Evolutionary conservation across 2,329 filamentous ascomycete species (phyloP), one percentile per base, ranked within the genome.

Genomic region (Monilinia fructicola): DNA sequence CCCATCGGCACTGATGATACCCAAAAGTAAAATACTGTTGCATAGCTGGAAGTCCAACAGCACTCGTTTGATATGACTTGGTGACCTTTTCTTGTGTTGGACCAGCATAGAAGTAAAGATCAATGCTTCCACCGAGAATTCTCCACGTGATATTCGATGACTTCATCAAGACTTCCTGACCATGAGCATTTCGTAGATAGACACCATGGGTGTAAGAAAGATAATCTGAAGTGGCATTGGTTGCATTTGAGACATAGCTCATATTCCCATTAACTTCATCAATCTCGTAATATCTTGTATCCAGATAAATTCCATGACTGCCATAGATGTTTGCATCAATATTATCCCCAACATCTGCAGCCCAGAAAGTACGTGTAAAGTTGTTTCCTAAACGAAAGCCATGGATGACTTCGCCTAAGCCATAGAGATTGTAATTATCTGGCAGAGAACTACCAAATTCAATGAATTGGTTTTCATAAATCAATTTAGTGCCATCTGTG

Each of bases 1-100:
- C 92, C 87, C 91, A 95, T 67, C 90, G 84, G 72, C 91, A 94
- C 75, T 96, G 91, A 71, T 96, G 92, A 75, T 84, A 94, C 0
- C 92, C 92, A 68, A 96, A 86, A 0, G 88, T 87, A 82, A 87
- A 94, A 78, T 95, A 95, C 71, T 90, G 88, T 74, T 93, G 89
- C 86, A 94, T 88, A 0, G 87, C 87, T 1, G 91, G 91, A 6
- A 91, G 79, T 0, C 91, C 91, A 62, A 89, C 81, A 1, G 88
- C 84, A 64, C 84, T 87, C 66, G 79, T 77, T 69, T 91, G 87
- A 74, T 94, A 95, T 50, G 89, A 83, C 75, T 85, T 86, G 21
- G 87, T 90, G 31, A 93, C 87, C 16, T 88, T 84, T 9, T 84
- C 81, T 67, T 88, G 87, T 0, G 83, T 87, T 0, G 90, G 90